Conservation (phyloP, 2,329 filamentous ascomycete genomes). For the Claviceps sp. region DNA sequence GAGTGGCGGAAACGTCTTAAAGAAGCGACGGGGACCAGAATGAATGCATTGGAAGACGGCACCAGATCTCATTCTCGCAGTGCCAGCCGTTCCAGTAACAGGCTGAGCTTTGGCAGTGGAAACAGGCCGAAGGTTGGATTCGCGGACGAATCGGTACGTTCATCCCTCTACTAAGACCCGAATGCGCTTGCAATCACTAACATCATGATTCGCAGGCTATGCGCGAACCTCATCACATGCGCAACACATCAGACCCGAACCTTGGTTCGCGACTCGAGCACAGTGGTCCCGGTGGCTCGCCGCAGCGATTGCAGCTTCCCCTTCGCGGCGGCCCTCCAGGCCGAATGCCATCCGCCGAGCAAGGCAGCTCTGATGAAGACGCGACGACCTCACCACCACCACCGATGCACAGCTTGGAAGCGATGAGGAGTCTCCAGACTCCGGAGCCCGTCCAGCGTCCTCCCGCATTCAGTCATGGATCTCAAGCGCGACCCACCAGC, state of each 20-base stretch:
- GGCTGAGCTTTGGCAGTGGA: slow-evolving; percentile 34
- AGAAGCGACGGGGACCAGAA: slow-evolving; percentile 69
- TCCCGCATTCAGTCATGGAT: slow-evolving; percentile 65
- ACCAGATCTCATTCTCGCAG: slow-evolving; percentile 32
- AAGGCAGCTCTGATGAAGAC: slow-evolving; percentile 45
- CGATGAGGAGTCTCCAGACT: slow-evolving; percentile 43
- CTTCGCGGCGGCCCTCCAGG: slow-evolving; percentile 28
- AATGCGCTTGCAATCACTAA: background rate
- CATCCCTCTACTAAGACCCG: background rate
- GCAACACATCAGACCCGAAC: slow-evolving; percentile 35
- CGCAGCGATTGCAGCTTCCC: slow-evolving; percentile 22
- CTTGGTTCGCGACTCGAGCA: slow-evolving; percentile 14
- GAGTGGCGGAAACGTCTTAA: slow-evolving; percentile 88
- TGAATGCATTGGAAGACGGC: slow-evolving; percentile 49
- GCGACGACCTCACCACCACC: slow-evolving; percentile 19
- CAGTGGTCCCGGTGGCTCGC: slow-evolving; percentile 15
- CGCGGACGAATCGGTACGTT: slow-evolving; percentile 30
- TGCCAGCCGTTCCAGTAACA: slow-evolving; percentile 44
- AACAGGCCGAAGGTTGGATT: slow-evolving; percentile 41
- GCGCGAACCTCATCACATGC: slow-evolving; percentile 24
- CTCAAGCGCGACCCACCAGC: slow-evolving; percentile 55
- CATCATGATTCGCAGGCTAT: slow-evolving; percentile 19
- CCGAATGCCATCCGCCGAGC: slow-evolving; percentile 34
- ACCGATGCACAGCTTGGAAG: slow-evolving; percentile 37
- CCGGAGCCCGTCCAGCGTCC: slow-evolving; percentile 68